Conservation (phyloP, 75 land plant genomes). For the Ceratopteris richardii region DNA sequence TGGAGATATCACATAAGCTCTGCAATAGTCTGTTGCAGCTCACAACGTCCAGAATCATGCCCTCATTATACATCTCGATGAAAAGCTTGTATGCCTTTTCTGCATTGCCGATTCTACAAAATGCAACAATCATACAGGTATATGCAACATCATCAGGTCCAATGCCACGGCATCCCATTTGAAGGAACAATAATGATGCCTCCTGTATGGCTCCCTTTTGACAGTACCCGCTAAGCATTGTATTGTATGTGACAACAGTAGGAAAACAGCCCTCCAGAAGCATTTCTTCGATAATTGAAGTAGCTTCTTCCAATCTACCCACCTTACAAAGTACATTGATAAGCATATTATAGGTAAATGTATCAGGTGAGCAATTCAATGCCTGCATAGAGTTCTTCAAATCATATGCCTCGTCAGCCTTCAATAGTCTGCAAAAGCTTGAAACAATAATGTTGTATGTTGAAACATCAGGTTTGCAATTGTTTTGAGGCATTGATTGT, state of each 20-base stretch:
- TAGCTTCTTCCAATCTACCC: constrained; percentile 31
- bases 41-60: not conserved
- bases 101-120: constrained; percentile 37
- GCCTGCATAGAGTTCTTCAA: constrained; percentile 34
- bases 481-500: constrained; percentile 31
- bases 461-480: constrained; percentile 28
- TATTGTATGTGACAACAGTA: constrained; percentile 38
- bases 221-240: constrained; percentile 39
- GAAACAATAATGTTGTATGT: constrained; percentile 34
- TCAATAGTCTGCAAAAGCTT: constrained; percentile 22
- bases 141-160: constrained; percentile 38
- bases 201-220: constrained; percentile 20
- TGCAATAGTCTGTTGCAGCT: not conserved
- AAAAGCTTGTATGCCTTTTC: constrained; percentile 31
- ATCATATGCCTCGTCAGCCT: constrained; percentile 21
- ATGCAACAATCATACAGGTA: constrained; percentile 37
- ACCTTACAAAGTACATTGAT: constrained; percentile 39
- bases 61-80: constrained; percentile 26
- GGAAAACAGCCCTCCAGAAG: constrained; percentile 31
- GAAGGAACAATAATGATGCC: constrained; percentile 40
- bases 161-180: constrained; percentile 34
- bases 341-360: constrained; percentile 34
- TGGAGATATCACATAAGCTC: constrained; percentile 1
- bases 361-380: constrained; percentile 30
- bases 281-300: constrained; percentile 38